These are phyloP conservation scores for Mortierella sp. DNA, from an alignment of 371 early-diverging fungal genomes.

Conservation along the genomic window DNA sequence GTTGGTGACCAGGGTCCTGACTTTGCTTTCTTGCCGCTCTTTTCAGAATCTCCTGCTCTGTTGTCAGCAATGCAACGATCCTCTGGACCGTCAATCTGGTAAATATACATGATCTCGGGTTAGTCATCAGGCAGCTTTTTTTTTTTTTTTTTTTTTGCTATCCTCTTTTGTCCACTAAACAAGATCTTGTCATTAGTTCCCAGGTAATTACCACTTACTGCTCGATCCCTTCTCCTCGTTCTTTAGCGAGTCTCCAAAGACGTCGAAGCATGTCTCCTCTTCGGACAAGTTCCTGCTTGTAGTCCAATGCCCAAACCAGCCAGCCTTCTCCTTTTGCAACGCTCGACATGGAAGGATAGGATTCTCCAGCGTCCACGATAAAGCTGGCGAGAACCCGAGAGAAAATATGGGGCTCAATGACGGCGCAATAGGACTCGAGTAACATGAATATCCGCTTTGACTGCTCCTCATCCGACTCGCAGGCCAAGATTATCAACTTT, in stretches of 20 bases:
- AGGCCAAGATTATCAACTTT: conserved; percentile 21
- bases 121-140: too few relatives aligned
- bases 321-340: conserved; percentile 18
- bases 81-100: conserved; percentile 31
- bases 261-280: conserved; percentile 34
- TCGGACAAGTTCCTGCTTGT: conserved; percentile 35
- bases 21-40: conserved; percentile 11
- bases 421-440: conserved; percentile 35
- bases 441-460: conserved; percentile 16
- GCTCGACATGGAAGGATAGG: conserved; percentile 22
- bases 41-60: conserved; percentile 21
- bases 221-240: conserved; percentile 31
- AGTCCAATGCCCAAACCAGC: conserved; percentile 35
- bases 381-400: conserved; percentile 28
- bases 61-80: conserved; percentile 25
- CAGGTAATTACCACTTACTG: conserved; percentile 19
- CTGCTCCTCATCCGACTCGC: conserved; percentile 35
- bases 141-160: too few relatives aligned
- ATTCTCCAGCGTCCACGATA: conserved; percentile 26
- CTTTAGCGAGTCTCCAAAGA: conserved; percentile 33
- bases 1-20: conserved; percentile 3
- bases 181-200: not conserved
- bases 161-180: not conserved
- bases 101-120: too few relatives aligned
- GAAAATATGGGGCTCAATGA: conserved; percentile 23